Conservation (phyloP, 106 monocot species). For the Allium cepa region DNA sequence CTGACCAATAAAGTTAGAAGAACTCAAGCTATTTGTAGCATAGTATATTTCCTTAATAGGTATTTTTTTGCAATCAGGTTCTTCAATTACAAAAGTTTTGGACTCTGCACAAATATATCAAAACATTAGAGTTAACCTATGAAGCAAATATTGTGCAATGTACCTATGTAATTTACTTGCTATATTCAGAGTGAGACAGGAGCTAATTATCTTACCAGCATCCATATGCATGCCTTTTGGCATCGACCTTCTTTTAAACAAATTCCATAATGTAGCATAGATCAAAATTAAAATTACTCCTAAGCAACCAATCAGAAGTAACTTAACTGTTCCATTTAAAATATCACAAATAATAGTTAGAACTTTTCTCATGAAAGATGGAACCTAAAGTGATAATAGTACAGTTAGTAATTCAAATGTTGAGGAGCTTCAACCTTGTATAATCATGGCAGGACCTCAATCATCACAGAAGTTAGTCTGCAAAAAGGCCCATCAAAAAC, state of each 20-base stretch:
- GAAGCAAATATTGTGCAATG: neutral
- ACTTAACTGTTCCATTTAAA: constrained; percentile 8
- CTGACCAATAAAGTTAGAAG: constrained; percentile 35
- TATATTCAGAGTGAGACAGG: too few relatives aligned
- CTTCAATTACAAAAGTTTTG: constrained; percentile 15
- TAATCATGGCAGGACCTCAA: constrained; percentile 8
- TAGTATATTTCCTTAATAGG: constrained; percentile 37
- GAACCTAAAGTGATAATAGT: neutral
- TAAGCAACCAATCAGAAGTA: constrained; percentile 4
- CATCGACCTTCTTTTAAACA: constrained; percentile 9
- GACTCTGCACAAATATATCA: constrained; percentile 13
- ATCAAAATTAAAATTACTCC: constrained; percentile 1
- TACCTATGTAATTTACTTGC: too few relatives aligned
- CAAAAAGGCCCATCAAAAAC: too few relatives aligned
- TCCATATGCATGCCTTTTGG: constrained; percentile 3
- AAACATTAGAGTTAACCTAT: neutral
- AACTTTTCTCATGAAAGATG: too few relatives aligned
- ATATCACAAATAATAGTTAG: neutral
- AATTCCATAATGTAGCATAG: constrained; percentile 4
- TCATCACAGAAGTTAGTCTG: neutral
- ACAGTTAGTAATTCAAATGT: neutral
- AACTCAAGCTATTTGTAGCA: constrained; percentile 33
- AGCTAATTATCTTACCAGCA: neutral
- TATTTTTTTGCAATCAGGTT: constrained; percentile 26
- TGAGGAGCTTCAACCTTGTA: neutral